phyloP scores from a whole-genome alignment of 345 rosid genomes.

The Syzygium aromaticum region DNA sequence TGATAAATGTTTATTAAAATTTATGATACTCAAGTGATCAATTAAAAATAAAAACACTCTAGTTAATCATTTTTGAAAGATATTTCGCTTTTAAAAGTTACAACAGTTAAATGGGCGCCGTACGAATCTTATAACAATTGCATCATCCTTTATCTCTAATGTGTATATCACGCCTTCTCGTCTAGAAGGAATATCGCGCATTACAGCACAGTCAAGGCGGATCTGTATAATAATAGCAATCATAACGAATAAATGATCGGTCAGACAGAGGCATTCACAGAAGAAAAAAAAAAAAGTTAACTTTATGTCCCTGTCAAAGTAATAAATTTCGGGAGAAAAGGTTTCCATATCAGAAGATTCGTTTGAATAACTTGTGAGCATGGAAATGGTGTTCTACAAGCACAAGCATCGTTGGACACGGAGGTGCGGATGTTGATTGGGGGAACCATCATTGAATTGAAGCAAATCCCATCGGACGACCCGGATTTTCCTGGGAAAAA shows the following conservation, averaged over 20 bases:
- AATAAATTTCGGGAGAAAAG: background rate
- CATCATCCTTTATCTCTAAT: background rate
- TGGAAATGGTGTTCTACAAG: background rate
- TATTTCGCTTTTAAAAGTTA: background rate
- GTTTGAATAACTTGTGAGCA: background rate
- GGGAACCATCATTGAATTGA: background rate
- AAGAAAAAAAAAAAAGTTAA: background rate
- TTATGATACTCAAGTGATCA: background rate
- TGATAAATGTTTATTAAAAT: rapidly evolving
- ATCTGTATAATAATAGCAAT: background rate
- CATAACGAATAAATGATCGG: background rate
- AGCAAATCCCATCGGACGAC: background rate
- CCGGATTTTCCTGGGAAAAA: background rate
- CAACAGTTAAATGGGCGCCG: rapidly evolving
- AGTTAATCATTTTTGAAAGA: background rate
- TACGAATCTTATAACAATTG: background rate
- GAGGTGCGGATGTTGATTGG: background rate
- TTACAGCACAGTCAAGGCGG: background rate
- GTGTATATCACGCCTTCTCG: too few species aligned
- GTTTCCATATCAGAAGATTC: background rate
- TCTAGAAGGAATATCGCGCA: background rate
- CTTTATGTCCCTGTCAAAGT: background rate
- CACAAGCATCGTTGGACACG: constrained; percentile 3
- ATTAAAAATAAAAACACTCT: background rate
- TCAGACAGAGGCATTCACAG: background rate